Percentiles rank a stretch among this genome's conserved stretches.
These are phyloP conservation scores for Monoraphidium neglectum DNA, from an alignment of 139 green algal species.

Conservation along the genomic window DNA sequence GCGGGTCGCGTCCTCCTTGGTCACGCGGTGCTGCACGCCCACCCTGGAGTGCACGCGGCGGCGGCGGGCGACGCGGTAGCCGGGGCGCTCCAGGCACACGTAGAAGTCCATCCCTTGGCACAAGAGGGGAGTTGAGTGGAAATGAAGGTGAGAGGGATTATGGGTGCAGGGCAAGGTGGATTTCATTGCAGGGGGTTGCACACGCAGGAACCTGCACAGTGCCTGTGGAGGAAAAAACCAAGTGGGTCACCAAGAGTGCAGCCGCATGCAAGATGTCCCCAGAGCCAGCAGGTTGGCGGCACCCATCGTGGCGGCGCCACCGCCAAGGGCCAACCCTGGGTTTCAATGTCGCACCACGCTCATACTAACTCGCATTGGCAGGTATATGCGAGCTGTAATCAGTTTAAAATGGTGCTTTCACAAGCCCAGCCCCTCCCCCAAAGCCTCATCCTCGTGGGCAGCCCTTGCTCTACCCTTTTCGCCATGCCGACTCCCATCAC, in stretches of 20 bases:
- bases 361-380: conserved; percentile 50
- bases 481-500: neutral
- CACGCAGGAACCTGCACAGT: too few relatives aligned
- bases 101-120: conserved; percentile 99
- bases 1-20: conserved; percentile 98
- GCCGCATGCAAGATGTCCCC: too few relatives aligned
- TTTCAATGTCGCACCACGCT: conserved; percentile 53
- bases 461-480: too few relatives aligned
- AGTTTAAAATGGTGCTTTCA: conserved; percentile 45
- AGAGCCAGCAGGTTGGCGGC: too few relatives aligned
- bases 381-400: conserved; percentile 51
- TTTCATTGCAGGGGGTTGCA: too few relatives aligned
- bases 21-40: conserved; percentile 91
- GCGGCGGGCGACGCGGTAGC: conserved; percentile 91
- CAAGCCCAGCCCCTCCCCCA: too few relatives aligned
- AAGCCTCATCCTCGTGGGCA: too few relatives aligned
- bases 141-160: too few relatives aligned
- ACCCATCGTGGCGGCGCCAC: neutral
- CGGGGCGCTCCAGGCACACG: conserved; percentile 94
- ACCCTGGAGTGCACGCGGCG: conserved; percentile 64
- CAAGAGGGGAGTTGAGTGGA: too few relatives aligned
- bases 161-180: too few relatives aligned
- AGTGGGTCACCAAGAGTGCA: too few relatives aligned
- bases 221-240: too few relatives aligned
- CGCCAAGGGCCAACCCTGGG: neutral